Conservation (phyloP, 2,329 filamentous ascomycete species). For the Penicillium sp. region DNA sequence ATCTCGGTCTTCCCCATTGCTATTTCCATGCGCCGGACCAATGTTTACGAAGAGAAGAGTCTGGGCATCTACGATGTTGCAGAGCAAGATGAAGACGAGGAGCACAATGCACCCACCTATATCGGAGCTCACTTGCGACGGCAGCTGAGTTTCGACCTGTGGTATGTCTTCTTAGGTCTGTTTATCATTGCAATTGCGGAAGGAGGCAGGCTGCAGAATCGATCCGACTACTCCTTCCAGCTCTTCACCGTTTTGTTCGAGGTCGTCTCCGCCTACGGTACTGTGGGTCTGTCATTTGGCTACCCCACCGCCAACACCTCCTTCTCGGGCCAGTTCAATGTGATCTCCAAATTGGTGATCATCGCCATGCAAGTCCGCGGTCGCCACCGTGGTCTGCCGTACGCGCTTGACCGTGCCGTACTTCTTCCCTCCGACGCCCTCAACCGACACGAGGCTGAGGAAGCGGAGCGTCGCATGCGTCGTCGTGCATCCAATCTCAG, state of each 20-base stretch:
- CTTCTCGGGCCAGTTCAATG: slow-evolving; percentile 75
- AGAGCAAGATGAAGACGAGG: slow-evolving; percentile 50
- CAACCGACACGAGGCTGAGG: slow-evolving; percentile 56
- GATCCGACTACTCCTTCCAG: slow-evolving; percentile 57
- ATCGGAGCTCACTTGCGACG: slow-evolving; percentile 86
- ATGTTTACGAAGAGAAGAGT: slow-evolving; percentile 84
- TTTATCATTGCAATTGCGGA: slow-evolving; percentile 92
- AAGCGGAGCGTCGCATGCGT: slow-evolving; percentile 47
- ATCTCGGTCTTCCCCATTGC: slow-evolving; percentile 96
- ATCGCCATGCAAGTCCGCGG: slow-evolving; percentile 65
- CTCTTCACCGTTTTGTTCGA: slow-evolving; percentile 75
- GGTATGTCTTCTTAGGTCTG: slow-evolving; percentile 91
- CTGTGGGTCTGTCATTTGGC: slow-evolving; percentile 84
- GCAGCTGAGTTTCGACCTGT: slow-evolving; percentile 94
- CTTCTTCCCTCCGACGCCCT: slow-evolving; percentile 63
- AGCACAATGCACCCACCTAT: slow-evolving; percentile 67
- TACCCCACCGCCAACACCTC: slow-evolving; percentile 72
- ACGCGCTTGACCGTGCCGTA: slow-evolving; percentile 66
- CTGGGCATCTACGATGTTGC: slow-evolving; percentile 65
- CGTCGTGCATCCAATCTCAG: slow-evolving; percentile 39
- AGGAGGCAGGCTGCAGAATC: slow-evolving; percentile 63
- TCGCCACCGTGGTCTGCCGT: slow-evolving; percentile 61
- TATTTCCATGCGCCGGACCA: slow-evolving; percentile 88
- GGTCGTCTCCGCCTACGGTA: slow-evolving; percentile 86
- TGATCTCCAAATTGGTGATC: slow-evolving; percentile 63